These are phyloP conservation scores for Diphasiastrum complanatum DNA, from an alignment of 83 land plant species.

Conservation along the genomic window DNA sequence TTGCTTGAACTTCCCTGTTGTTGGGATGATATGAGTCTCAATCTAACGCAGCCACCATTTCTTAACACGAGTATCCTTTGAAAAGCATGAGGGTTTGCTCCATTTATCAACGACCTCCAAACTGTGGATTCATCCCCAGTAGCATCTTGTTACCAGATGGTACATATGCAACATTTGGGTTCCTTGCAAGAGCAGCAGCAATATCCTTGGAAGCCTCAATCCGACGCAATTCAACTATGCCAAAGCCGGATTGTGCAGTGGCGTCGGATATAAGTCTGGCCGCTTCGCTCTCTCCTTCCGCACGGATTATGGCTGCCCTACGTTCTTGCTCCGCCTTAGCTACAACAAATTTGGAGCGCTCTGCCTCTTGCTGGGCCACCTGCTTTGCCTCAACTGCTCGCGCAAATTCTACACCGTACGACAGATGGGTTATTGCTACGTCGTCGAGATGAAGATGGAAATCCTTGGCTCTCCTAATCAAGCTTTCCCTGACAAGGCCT, in stretches of 20 bases:
- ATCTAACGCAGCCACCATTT: too few relatives aligned
- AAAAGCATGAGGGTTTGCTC: too few relatives aligned
- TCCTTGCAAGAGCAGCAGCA: too few relatives aligned
- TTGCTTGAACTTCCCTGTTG: too few relatives aligned
- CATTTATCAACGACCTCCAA: too few relatives aligned
- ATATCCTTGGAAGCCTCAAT: constrained; percentile 39
- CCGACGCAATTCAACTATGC: constrained; percentile 33
- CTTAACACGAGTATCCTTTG: too few relatives aligned
- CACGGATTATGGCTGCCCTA: constrained; percentile 73
- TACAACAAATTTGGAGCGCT: constrained; percentile 29
- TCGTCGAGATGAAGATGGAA: constrained; percentile 74
- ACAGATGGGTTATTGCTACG: constrained; percentile 80
- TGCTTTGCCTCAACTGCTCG: constrained; percentile 27
- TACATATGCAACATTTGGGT: too few relatives aligned
- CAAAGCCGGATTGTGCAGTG: constrained; percentile 27
- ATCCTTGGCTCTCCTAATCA: constrained; percentile 58
- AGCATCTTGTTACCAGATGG: too few relatives aligned
- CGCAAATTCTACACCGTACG: constrained; percentile 47
- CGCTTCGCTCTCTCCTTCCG: constrained; percentile 84
- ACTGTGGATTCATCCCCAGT: too few relatives aligned
- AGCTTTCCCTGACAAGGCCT: constrained; percentile 60
- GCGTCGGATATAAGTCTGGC: constrained; percentile 35
- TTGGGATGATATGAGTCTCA: too few relatives aligned
- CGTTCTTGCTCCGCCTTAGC: constrained; percentile 37
- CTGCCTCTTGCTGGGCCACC: constrained; percentile 35